A percentile compares a stretch with the other conserved stretches of the same genome.
Conservation (phyloP, 164 flowering plant genomes). For the Saururus chinensis region DNA sequence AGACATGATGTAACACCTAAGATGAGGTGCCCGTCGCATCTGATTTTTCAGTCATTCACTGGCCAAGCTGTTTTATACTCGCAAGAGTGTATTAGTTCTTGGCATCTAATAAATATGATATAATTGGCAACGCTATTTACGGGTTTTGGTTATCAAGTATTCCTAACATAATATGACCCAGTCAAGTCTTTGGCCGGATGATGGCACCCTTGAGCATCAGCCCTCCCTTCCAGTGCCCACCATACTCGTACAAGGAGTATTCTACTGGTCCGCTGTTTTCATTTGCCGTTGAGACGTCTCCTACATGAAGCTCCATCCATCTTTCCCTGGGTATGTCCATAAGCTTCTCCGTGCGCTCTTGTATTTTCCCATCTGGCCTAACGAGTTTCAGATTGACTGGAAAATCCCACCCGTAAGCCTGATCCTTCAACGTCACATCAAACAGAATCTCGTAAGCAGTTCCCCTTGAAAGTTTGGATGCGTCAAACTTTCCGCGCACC, state of each 20-base stretch:
- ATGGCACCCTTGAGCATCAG: constrained; percentile 40
- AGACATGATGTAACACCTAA: too few relatives aligned
- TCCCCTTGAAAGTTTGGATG: constrained; percentile 35
- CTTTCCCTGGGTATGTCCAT: constrained; percentile 21
- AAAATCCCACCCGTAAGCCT: constrained; percentile 51
- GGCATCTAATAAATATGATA: too few relatives aligned
- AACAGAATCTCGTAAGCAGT: constrained; percentile 35
- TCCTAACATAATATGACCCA: neutral
- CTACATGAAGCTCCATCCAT: constrained; percentile 45
- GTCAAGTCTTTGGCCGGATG: constrained; percentile 28
- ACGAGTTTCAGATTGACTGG: constrained; percentile 50
- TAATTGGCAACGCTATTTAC: too few relatives aligned
- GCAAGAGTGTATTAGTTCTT: too few relatives aligned
- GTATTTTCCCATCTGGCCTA: constrained; percentile 36
- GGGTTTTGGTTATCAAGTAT: too few relatives aligned
- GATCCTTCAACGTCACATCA: constrained; percentile 43
- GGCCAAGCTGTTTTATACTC: too few relatives aligned
- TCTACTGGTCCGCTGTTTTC: constrained; percentile 29
- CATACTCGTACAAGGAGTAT: constrained; percentile 36
- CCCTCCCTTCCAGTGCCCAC: constrained; percentile 59
- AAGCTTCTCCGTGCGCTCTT: constrained; percentile 25
- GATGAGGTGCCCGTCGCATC: too few relatives aligned
- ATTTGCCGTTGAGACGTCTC: constrained; percentile 21
- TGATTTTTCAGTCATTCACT: too few relatives aligned
- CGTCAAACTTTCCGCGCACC: constrained; percentile 42